Base-by-base conservation (phyloP, 495 filamentous ascomycete genomes). In the Penicillium atrosanguineum region DNA sequence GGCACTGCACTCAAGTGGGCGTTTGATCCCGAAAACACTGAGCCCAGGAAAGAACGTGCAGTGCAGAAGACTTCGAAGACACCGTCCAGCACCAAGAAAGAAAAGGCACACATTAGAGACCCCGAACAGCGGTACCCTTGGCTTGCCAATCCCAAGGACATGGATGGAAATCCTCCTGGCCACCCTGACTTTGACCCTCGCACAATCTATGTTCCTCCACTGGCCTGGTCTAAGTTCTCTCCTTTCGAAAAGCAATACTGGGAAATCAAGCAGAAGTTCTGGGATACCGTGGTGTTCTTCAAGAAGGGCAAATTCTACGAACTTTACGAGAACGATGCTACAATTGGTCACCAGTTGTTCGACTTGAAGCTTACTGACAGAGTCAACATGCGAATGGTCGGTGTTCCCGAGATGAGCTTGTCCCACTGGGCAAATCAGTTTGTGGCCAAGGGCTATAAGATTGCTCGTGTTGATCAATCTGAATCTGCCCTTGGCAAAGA, bases 291-390 rank as follows among this genome's bases (percentile, higher is more conserved):
- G 19, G 94, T 99, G 14, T 99, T 99, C 74, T 99, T 99, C 80
- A 97, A 96, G 72, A 99, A 99, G 74, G 94, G 94, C 53, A 99
- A 99, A 67, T 99, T 99, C 72, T 99, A 96, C 68, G 94, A 99
- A 66, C 79, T 99, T 0, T 99, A 97, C 66, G 95, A 99, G 65
- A 95, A 96, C 55, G 94, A 99, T 75, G 94, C 94, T 14, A 97
- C 93, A 0, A 90, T 99, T 50, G 95, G 95, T 12, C 90, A 97
- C 65, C 94, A 97, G 69, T 77, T 96, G 21, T 99, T 99, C 64
- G 94, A 99, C 68, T 78, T 99, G 29, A 99, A 99, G 73, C 87
- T 97, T 55, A 99, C 95, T 0, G 95, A 97, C 60, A 83, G 94
- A 55, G 92, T 99, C 59, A 99, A 99, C 69, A 99, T 99, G 95